Evolutionary conservation across 2,329 filamentous ascomycete species (phyloP).

Genomic region (Penicillium sp.): DNA sequence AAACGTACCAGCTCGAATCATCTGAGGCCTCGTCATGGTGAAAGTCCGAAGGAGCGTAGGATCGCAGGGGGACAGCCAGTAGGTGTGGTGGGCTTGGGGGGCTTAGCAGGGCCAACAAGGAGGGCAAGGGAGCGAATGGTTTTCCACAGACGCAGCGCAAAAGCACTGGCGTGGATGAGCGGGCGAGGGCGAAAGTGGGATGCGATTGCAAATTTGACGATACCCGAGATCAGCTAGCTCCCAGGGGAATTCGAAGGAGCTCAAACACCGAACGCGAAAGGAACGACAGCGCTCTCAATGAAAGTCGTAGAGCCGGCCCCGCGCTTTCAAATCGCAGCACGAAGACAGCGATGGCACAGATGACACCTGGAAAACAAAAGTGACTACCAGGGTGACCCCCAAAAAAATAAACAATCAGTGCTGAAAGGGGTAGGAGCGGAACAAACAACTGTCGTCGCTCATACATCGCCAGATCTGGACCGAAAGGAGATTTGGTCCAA

Average conservation of each 20-base stretch:
- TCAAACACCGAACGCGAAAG: conserved; percentile 11
- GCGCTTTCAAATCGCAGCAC: conserved; percentile 17
- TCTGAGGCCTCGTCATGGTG: conserved; percentile 40
- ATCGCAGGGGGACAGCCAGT: conserved; percentile 6
- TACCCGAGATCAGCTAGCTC: neutral
- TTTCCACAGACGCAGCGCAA: too few relatives aligned
- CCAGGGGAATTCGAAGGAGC: conserved; percentile 5
- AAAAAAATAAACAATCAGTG: conserved; percentile 11
- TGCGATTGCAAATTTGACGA: neutral
- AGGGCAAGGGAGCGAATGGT: conserved; percentile 13
- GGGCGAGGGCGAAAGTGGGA: too few relatives aligned
- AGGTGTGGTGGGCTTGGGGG: conserved; percentile 1
- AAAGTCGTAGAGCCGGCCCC: conserved; percentile 15
- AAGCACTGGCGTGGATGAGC: too few relatives aligned
- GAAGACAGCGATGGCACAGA: conserved; percentile 11
- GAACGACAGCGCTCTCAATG: conserved; percentile 19
- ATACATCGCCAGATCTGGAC: conserved; percentile 23
- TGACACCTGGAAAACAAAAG: conserved; percentile 21
- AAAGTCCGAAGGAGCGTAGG: conserved; percentile 13
- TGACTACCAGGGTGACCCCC: conserved; percentile 26
- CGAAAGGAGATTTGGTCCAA: conserved; percentile 29
- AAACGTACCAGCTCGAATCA: conserved; percentile 42
- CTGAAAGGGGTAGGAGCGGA: conserved; percentile 1
- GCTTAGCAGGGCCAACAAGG: conserved; percentile 12
- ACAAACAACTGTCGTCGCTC: conserved; percentile 1